These are phyloP conservation scores for Dioscorea cayenensis DNA, from an alignment of 116 monocot species.

Conservation along the genomic window DNA sequence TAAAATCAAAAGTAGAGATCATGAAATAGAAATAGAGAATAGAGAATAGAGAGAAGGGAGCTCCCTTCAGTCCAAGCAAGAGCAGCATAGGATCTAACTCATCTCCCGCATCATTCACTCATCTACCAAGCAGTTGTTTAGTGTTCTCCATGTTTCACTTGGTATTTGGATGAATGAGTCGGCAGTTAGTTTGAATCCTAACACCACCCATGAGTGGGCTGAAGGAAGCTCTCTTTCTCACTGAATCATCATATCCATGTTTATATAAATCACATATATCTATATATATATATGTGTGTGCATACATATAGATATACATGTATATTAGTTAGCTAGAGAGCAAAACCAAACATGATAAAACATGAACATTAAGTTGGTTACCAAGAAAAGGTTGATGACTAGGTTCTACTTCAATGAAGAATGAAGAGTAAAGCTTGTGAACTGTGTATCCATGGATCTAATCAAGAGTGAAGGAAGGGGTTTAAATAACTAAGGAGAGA, in stretches of 20 bases:
- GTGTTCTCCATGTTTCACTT: neutral
- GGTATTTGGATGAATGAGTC: slow-evolving; percentile 51
- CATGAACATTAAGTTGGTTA: no score
- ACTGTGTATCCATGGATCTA: slow-evolving; percentile 2
- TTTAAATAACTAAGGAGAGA: neutral
- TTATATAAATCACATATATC: no score
- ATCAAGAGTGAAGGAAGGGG: neutral
- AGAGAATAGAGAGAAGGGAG: slow-evolving; percentile 5
- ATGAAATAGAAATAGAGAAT: neutral
- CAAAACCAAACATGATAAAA: no score
- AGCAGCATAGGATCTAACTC: slow-evolving; percentile 19
- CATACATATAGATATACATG: no score
- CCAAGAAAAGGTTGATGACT: no score
- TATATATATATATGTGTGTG: no score
- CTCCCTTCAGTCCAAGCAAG: slow-evolving; percentile 76
- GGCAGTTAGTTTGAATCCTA: slow-evolving; percentile 9
- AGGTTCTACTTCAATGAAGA: no score
- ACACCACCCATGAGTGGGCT: slow-evolving; percentile 1
- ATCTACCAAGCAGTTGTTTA: slow-evolving; percentile 17
- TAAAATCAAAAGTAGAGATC: neutral
- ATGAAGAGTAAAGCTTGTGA: no score
- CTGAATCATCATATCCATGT: no score
- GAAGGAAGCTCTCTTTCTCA: slow-evolving; percentile 8
- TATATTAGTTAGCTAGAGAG: no score
- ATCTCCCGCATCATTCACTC: slow-evolving; percentile 59